These are phyloP conservation scores for Przewalskia tangutica DNA, from an alignment of 257 asterid species.

Conservation along the genomic window DNA sequence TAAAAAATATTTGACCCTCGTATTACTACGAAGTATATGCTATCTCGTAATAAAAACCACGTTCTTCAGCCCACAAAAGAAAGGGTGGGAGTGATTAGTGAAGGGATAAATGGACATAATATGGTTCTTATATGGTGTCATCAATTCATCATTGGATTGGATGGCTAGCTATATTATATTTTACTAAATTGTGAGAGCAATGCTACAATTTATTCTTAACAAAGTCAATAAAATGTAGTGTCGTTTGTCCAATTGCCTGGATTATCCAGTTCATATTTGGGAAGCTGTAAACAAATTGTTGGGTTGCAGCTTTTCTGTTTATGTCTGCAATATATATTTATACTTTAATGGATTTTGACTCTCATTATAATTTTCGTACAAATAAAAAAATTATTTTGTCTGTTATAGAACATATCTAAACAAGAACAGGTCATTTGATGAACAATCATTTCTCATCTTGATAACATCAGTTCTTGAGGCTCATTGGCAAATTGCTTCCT, in stretches of 20 bases:
- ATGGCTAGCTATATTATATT: neutral
- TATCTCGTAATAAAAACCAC: too few species aligned
- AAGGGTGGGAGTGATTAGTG: neutral
- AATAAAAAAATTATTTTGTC: neutral
- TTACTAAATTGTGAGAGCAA: neutral
- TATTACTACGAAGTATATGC: too few species aligned
- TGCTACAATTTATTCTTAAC: neutral
- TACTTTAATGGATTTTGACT: neutral
- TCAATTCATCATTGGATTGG: neutral
- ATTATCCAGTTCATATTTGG: neutral
- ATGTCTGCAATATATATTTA: neutral
- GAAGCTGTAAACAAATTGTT: neutral
- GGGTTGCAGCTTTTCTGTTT: neutral
- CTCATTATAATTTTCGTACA: neutral
- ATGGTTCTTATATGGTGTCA: neutral
- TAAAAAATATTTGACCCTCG: neutral
- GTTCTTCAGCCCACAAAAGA: too few species aligned
- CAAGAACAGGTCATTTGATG: neutral
- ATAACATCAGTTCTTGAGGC: neutral
- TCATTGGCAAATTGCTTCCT: constrained; percentile 1
- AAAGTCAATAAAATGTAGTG: neutral
- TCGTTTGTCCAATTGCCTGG: neutral
- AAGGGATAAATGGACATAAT: too few species aligned
- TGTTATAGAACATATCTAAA: neutral
- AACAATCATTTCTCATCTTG: neutral